Evolutionary conservation across 129 eudicot species (phyloP), one percentile per base, ranked within the genome.

Genomic region (Artemisia argyi): DNA sequence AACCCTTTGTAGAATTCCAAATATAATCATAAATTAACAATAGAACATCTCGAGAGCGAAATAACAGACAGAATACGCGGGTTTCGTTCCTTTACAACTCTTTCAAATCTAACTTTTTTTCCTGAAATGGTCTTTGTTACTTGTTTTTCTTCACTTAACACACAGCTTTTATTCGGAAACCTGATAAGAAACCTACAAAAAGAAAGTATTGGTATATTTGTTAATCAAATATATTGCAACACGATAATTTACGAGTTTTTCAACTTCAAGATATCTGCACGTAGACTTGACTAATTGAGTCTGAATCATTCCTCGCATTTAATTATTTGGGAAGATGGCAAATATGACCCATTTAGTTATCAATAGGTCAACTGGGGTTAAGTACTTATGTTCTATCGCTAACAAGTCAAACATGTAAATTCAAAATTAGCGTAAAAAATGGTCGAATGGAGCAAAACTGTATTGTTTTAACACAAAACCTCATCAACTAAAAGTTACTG

Each of bases 161-260:
- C 56, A 56, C 53, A 19, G 55, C 72, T 74, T 55, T 74, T 47
- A 62, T 61, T 22, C 64, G 20, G 51, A 62, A 60, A 60, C 68
- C 71, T 32, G 16, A 73, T 73, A 50, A 48, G 35, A 73, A 73
- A 56, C 75, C 75, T 71, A 56, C 65, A 19, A 32, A 35, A 71
- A 20, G 46, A 44, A 58, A 3, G 39, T 4, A 39, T 1, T 1
- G n/a, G 42, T 57, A 59, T 4, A 60, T 26, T 22, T 12, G 11
- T 60, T 66, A 49, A 18, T 48, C 72, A 4, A 28, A 3, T 30
- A 3, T 30, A 30, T 0, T 30, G 35, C 35, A 4, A 30, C 35
- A 30, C 6, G 35, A 30, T 30, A 30, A 30, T 30, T 30, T 30
- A 4, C 4, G 35, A 28, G 32, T 30, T 30, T 30, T 4, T 30